These are phyloP conservation scores for Cryptosporidium muris DNA, from an alignment of 169 alveolate species.

Conservation along the genomic window DNA sequence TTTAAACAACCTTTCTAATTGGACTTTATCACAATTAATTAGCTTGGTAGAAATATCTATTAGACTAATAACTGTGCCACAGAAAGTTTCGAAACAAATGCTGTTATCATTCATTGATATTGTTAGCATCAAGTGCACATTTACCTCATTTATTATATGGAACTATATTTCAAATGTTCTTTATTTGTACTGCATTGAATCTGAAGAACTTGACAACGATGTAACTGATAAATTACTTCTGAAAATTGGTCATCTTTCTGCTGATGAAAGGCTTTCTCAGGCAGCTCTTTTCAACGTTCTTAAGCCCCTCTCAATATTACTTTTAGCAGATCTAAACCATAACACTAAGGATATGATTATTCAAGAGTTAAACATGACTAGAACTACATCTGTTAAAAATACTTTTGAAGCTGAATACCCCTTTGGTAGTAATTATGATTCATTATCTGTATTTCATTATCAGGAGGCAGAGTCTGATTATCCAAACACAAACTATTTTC, in stretches of 20 bases:
- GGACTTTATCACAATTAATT: constrained; percentile 31
- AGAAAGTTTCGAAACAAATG: background rate
- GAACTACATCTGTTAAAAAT: background rate
- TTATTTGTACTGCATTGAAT: constrained; percentile 13
- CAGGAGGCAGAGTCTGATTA: background rate
- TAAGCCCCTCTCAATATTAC: constrained; percentile 33
- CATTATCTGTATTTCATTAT: constrained; percentile 16
- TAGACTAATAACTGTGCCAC: constrained; percentile 4
- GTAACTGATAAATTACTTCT: constrained; percentile 5
- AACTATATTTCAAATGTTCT: constrained; percentile 25
- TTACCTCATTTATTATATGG: constrained; percentile 5
- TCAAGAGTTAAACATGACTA: background rate
- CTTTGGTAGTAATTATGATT: constrained; percentile 56
- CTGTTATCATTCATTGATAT: constrained; percentile 8
- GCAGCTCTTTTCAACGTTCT: constrained; percentile 1
- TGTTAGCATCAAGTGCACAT: background rate
- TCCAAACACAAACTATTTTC: background rate
- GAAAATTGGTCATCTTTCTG: background rate
- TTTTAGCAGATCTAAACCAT: constrained; percentile 1
- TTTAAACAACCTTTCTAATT: constrained; percentile 7
- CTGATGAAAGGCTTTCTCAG: background rate
- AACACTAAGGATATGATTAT: background rate
- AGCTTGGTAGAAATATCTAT: constrained; percentile 13
- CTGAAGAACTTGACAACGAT: constrained; percentile 4
- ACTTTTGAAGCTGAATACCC: constrained; percentile 18